Base-by-base conservation (phyloP, 495 filamentous ascomycete genomes). In the Pyrenula massariospora region DNA sequence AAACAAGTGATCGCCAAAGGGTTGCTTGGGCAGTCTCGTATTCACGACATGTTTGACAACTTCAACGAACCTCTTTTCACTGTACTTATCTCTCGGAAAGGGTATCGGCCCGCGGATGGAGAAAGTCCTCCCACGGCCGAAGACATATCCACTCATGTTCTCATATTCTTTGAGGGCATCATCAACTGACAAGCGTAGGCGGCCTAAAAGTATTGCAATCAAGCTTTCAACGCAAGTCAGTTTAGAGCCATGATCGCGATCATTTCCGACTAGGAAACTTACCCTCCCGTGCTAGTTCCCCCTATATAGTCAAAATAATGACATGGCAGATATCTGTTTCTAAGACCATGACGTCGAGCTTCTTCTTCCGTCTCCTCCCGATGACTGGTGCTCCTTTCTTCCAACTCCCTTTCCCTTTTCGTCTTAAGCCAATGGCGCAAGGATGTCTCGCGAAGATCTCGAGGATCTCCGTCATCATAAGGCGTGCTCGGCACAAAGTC, bases 191-290 rank as follows among this genome's bases (percentile, higher is more conserved):
- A 82, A 80, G 24, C 72, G 66, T 11, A 81, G 62, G 12, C 79
- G 65, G 1, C 77, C 77, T 5, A 82, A 69, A 68, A 81, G 73
- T 22, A 80, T 79, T 1, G 74, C 71, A 55, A 82, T 80, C 1
- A 82, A 63, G 11, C 77, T 72, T n/a, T 57, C 60, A 8, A 50
- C 10, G 12, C 12, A 1, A 31, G 2, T 57, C 47, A 53, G 54
- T 24, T 24, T 19, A 2, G 23, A 42, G 31, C 31, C 31, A 42
- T 42, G 15, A 42, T 42, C 2, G 2, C n/a, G 36, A 11, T 19
- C 1, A 3, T 23, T 1, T 48, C n/a, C 11, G 1, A 36, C 22
- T 56, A 31, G 22, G 24, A 19, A 23, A 3, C 48, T 10, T 55
- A 54, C 52, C 56, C 56, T 22, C 61, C 60, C 2, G 59, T 66